Evolutionary conservation across 2,329 filamentous ascomycete species (phyloP).

Genomic region (Thyridium curvatum): DNA sequence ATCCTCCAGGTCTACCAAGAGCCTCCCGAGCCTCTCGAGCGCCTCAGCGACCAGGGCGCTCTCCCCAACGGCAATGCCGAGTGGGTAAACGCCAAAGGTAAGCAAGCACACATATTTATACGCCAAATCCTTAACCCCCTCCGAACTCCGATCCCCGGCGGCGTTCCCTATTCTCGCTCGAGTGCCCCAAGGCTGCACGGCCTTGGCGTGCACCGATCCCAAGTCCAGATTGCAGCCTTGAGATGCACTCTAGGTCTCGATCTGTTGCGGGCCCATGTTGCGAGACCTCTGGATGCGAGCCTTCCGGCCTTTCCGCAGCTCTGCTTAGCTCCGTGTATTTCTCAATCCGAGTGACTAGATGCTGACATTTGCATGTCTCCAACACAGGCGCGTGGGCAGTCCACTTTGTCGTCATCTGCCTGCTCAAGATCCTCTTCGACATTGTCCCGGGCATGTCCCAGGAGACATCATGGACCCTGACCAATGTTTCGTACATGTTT

Average conservation of each 20-base stretch:
- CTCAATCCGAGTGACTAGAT: too few species aligned
- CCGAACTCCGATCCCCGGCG: too few species aligned
- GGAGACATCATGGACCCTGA: conserved; percentile 97
- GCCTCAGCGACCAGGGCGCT: conserved; percentile 92
- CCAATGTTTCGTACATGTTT: conserved; percentile 98
- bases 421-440: conserved; percentile 94
- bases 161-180: too few species aligned
- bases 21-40: conserved; percentile 91
- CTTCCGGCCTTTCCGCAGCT: too few species aligned
- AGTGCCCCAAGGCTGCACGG: too few species aligned
- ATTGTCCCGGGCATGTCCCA: conserved; percentile 94
- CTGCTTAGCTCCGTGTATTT: too few species aligned
- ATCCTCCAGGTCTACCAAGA: conserved; percentile 90
- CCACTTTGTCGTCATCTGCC: conserved; percentile 85
- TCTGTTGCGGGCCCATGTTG: too few species aligned
- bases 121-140: too few species aligned
- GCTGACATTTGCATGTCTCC: background rate
- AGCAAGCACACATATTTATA: conserved; percentile 20
- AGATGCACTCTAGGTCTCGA: too few species aligned
- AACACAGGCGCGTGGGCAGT: conserved; percentile 88
- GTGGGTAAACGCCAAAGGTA: conserved; percentile 99
- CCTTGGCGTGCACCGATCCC: too few species aligned
- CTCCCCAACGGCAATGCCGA: conserved; percentile 95
- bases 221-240: too few species aligned
- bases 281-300: too few species aligned